Percentiles rank a stretch among this genome's conserved stretches.
phyloP scores from a whole-genome alignment of 306 rosid species.

The Lathyrus oleraceus region DNA sequence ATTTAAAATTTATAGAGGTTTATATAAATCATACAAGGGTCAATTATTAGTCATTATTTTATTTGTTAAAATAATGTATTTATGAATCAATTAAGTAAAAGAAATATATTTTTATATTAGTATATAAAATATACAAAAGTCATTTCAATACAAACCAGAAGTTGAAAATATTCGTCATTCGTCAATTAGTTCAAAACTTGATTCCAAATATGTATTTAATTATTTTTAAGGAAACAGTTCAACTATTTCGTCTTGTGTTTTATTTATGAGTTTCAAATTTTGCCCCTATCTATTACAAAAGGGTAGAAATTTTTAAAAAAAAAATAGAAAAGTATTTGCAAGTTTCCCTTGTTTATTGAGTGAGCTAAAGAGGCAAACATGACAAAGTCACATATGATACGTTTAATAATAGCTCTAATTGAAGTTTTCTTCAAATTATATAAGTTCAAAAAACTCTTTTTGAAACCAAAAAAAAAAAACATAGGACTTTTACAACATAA shows the following conservation, averaged over 20 bases:
- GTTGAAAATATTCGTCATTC: too few species aligned
- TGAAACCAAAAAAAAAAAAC: neutral
- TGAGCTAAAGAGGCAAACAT: neutral
- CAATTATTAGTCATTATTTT: too few species aligned
- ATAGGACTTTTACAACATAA: neutral
- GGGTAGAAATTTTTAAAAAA: neutral
- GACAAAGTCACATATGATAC: neutral
- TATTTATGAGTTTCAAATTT: neutral
- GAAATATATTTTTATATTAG: too few species aligned
- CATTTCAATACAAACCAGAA: too few species aligned
- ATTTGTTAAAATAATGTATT: too few species aligned
- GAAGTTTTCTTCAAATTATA: neutral
- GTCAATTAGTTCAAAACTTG: too few species aligned
- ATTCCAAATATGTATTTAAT: neutral
- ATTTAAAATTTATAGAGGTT: too few species aligned
- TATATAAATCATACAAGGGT: too few species aligned
- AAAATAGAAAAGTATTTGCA: neutral
- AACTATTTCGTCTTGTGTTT: neutral
- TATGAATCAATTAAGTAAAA: too few species aligned
- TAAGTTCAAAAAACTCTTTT: neutral
- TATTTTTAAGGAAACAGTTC: neutral
- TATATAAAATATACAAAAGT: too few species aligned
- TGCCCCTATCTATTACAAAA: neutral
- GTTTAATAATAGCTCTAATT: neutral
- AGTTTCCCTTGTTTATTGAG: neutral